Percentiles rank a stretch among this genome's conserved stretches.
These are phyloP conservation scores for Echinosophora koreensis DNA, from an alignment of 306 rosid genomes.

Conservation along the genomic window DNA sequence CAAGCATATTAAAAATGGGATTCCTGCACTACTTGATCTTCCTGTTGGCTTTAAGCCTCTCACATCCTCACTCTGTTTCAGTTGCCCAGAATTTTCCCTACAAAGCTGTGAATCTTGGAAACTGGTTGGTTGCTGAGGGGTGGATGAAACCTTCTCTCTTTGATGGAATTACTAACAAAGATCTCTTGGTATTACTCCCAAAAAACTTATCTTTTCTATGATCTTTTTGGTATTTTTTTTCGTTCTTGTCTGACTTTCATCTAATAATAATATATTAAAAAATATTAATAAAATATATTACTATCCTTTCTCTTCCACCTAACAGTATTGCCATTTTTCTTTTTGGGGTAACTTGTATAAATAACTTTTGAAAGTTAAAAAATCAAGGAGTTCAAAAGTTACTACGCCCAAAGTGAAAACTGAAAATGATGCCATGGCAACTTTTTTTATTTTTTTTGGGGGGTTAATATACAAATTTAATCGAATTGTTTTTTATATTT, in stretches of 20 bases:
- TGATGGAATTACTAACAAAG: slow-evolving; percentile 51
- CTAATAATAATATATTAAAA: no score
- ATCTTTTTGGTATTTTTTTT: no score
- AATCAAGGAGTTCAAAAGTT: no score
- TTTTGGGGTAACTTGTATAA: neutral
- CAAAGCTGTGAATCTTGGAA: slow-evolving; percentile 62
- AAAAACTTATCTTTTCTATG: no score
- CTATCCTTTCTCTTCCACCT: no score
- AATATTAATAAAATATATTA: no score
- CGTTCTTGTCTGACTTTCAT: no score
- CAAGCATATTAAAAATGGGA: slow-evolving; percentile 17
- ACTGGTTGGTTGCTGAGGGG: slow-evolving; percentile 38
- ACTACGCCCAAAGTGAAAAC: no score
- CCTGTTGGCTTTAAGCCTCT: slow-evolving; percentile 33
- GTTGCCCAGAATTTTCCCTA: slow-evolving; percentile 53
- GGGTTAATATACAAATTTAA: neutral
- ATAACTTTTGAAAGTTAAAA: neutral
- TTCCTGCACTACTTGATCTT: neutral
- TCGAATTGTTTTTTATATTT: neutral
- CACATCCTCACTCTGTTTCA: slow-evolving; percentile 24
- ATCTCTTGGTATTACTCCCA: slow-evolving; percentile 51
- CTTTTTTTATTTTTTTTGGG: no score
- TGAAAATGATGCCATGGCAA: no score
- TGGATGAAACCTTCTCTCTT: slow-evolving; percentile 61
- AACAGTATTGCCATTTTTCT: no score